Evolutionary conservation across 495 filamentous ascomycete genomes (phyloP), one percentile per base, ranked within the genome.

Genomic region (Trichoderma virens): DNA sequence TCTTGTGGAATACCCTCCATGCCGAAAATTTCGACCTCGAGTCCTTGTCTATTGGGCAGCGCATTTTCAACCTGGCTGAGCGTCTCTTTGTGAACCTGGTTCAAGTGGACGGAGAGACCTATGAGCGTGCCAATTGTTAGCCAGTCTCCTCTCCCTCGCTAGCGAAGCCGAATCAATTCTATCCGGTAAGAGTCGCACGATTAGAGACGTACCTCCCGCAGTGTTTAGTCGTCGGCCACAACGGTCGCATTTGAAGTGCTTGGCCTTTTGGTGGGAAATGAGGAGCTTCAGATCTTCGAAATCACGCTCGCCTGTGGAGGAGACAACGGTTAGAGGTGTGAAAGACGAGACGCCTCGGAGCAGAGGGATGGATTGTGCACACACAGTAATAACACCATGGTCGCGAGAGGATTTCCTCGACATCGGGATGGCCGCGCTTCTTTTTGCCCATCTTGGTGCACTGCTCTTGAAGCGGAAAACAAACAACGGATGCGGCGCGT

Each of bases 311-410:
- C 82, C 82, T 82, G 54, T 1, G 6, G 23, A 56, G 11, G 45
- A 2, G 25, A 25, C 18, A 28, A 28, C 18, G 54, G 64, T 79
- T 68, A 79, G 73, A 62, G 9, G 41, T 5, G 34, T 60, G 28
- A 34, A 20, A 11, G 25, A 14, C 20, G 7, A 30, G 9, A 16
- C 25, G 25, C 11, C 16, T 28, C 25, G 18, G n/a, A 45, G 16
- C 41, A 59, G 54, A 59, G 6, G 9, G 23, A 13, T 11, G 59
- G 14, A 34, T 20, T 5, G 18, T 18, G 31, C 34, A 68, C 80
- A 56, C 69, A 83, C 94, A 98, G 78, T 98, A 98, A 76, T 97
- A 98, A 79, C 94, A 98, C 92, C 92, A 98, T 43, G 94, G 90
- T 56, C 93, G 88, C 64, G 82, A 82, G 32, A 98, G 82, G 60